phyloP scores from a whole-genome alignment of 1,284 basidiomycete species.

The Cutaneotrichosporon sp. region DNA sequence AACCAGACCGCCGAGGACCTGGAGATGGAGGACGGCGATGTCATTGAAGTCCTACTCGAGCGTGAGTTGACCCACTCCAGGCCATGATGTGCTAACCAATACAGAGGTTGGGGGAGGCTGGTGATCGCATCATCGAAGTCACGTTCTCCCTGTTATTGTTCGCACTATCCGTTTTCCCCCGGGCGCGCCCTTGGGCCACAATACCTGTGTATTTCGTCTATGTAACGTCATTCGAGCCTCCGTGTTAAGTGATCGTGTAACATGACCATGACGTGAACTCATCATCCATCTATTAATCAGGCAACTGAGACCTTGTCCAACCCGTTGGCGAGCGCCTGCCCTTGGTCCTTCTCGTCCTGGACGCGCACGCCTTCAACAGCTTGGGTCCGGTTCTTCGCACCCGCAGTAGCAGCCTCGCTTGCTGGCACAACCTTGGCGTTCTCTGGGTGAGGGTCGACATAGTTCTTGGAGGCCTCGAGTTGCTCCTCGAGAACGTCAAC shows the following conservation, averaged over 20 bases:
- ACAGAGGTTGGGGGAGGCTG: constrained; percentile 35
- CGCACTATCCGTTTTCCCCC: not conserved
- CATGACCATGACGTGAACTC: not conserved
- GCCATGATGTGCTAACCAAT: not conserved
- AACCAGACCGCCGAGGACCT: constrained; percentile 76
- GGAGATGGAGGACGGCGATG: constrained; percentile 77
- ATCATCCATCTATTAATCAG: not conserved
- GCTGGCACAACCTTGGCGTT: constrained; percentile 46
- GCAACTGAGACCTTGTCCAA: not conserved
- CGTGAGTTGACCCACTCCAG: constrained; percentile 56
- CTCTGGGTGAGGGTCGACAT: constrained; percentile 54
- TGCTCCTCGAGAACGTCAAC: constrained; percentile 65
- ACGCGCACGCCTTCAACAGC: constrained; percentile 38
- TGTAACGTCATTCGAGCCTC: not conserved
- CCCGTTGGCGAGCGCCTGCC: constrained; percentile 1
- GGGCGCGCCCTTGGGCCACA: too few relatives aligned
- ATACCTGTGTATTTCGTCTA: not conserved
- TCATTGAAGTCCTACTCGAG: constrained; percentile 88
- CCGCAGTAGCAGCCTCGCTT: constrained; percentile 39
- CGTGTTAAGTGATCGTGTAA: not conserved
- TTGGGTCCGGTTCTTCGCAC: constrained; percentile 41
- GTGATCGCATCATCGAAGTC: not conserved
- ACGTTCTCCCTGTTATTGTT: not conserved
- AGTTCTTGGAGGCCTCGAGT: constrained; percentile 60
- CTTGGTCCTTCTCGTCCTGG: constrained; percentile 12